Evolutionary conservation across 129 eudicot genomes (phyloP), one percentile per base, ranked within the genome.

Genomic region (Sambucus nigra): DNA sequence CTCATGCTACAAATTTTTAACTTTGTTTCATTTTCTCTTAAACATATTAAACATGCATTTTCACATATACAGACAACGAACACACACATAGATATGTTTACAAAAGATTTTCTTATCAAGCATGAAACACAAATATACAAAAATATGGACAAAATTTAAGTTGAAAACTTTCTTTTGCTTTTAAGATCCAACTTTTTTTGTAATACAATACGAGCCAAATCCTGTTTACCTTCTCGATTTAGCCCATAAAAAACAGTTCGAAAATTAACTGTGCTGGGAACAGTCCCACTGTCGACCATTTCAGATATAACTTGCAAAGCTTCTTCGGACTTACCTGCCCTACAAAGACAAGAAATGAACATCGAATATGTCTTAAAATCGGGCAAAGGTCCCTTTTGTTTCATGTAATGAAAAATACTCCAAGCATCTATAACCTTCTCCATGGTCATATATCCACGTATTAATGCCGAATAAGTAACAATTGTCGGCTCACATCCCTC

Each of bases 181-280:
- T 25, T 50, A 59, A 77, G 61, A 63, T 82, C 73, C 72, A 51
- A 69, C 66, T 88, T 88, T 55, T 58, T 72, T 33, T 60, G 57
- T 59, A 78, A 61, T 28, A 80, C 88, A 38, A 55, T 70, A 23
- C 26, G 63, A 16, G 97, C 94, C 57, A 88, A 61, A 29, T 64
- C 57, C 2, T 74, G 87, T 59, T 88, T 88, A 11, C 97, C 97
- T 72, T 88, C 97, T 61, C 94, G 66, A 64, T 88, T 88, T 26
- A 88, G 62, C 25, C 97, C 97, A 29, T 63, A 84, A 45, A 70
- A 60, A 8, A 88, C 77, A 7, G 70, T 74, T 13, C 80, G 66
- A 53, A 80, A 88, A 76, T 88, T 84, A 29, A 88, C 75, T 1
- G 87, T 73, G 61, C 97, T 88, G 13, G 97, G 97, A 57, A 73